Conservation (phyloP, 352 stramenopile genomes). For the Nothophytophthora sp. region DNA sequence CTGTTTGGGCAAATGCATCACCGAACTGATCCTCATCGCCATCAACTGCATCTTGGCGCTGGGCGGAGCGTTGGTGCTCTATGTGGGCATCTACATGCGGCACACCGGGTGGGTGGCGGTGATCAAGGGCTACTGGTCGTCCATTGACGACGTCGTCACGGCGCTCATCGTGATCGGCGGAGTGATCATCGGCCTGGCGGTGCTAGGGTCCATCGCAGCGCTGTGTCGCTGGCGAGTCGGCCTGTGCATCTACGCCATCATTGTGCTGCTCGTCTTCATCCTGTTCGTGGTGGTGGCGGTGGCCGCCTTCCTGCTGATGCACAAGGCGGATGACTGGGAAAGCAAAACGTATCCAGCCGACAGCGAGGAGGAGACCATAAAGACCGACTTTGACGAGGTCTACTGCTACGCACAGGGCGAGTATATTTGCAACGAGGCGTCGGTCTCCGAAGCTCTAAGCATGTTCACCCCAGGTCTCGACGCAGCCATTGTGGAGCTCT, state of each 20-base stretch:
- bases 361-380: constrained; percentile 47
- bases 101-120: constrained; percentile 56
- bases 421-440: constrained; percentile 65
- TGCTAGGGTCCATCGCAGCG: constrained; percentile 56
- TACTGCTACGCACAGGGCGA: constrained; percentile 79
- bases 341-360: constrained; percentile 44
- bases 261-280: constrained; percentile 55
- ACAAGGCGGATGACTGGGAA: constrained; percentile 49
- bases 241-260: constrained; percentile 55
- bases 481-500: constrained; percentile 23
- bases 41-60: constrained; percentile 63
- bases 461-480: constrained; percentile 48
- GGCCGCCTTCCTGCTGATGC: constrained; percentile 43
- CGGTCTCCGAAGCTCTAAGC: constrained; percentile 37
- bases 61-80: constrained; percentile 56
- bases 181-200: constrained; percentile 56
- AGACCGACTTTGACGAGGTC: constrained; percentile 57
- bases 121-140: constrained; percentile 49
- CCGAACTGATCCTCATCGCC: constrained; percentile 45
- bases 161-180: constrained; percentile 49
- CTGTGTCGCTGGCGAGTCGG: constrained; percentile 53
- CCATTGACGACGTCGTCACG: constrained; percentile 42
- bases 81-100: constrained; percentile 42
- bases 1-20: constrained; percentile 20
- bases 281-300: constrained; percentile 50